Evolutionary conservation across 352 stramenopile species (phyloP), one percentile per base, ranked within the genome.

Genomic region (Phytopythium boreale): DNA sequence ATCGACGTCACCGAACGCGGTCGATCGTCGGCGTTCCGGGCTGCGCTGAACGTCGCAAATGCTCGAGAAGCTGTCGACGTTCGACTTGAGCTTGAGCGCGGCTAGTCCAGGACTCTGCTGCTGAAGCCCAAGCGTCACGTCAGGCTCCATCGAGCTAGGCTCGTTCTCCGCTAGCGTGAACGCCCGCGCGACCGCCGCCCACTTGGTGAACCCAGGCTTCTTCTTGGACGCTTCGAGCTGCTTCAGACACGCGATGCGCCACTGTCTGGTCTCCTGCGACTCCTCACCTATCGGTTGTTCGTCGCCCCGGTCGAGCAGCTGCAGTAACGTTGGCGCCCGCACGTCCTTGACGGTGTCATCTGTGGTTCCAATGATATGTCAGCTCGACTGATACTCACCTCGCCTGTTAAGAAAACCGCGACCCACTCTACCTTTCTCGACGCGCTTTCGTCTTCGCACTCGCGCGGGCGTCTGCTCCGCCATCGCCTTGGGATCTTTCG

Each of bases 61-160:
- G 17, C 56, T 68, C 1, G 76, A 77, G 49, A 87, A 87, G 9
- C 60, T 79, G 47, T 84, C 74, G 14, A 84, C 53, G n/a, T 79
- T 84, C 0, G 74, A 74, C 52, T 82, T 82, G 61, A 72, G 67
- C 36, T 66, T 63, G 52, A 75, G 34, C 27, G 31, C 62, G 22
- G 10, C 20, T 22, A 41, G n/a, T 36, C 11, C 22, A 7, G 34
- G 53, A 4, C 20, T 49, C 14, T 26, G 51, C 3, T 50, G 47
- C 5, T 44, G 34, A 1, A 20, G 8, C 4, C 27, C 43, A 8
- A 51, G 55, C 11, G 47, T 50, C 56, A 50, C 69, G 56, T 74
- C 77, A 59, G 4, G 64, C 60, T 49, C 74, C 3, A 43, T 39
- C 2, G 59, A 31, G 19, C 36, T 52, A 4, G 29, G 12, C 2